Evolutionary conservation across 352 stramenopile species (phyloP), one percentile per base, ranked within the genome.

Genomic region (Blastocystis sp.): DNA sequence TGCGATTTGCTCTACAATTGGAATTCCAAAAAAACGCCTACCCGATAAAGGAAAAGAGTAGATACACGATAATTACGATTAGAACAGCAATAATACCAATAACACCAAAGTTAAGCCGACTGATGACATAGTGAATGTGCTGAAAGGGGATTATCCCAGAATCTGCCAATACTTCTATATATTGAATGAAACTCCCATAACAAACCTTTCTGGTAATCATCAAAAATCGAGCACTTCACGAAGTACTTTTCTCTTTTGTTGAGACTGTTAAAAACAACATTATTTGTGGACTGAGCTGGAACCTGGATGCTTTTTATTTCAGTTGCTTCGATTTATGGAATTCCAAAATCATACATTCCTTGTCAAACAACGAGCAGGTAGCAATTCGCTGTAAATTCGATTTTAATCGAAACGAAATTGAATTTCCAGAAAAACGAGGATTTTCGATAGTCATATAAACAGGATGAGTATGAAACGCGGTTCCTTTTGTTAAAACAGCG

Each of bases 321-420:
- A 16, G 39, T 81, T 41, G 70, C 70, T 81, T 65, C 70, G 26
- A 6, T 7, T 43, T 41, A 62, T 16, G 0, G 16, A 3, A 20
- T n/a, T 43, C 16, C 30, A 34, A 16, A 7, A 18, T 16, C 24
- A 8, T 34, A 81, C 70, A 81, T 24, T 81, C 70, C 24, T 24
- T n/a, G 54, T 81, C 55, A 20, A 81, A 81, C 13, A 81, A 53
- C 16, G 50, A 63, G 41, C 70, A 81, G 24, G n/a, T 37, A 26
- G 34, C 70, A 16, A 81, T 41, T 20, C n/a, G 5, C 11, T 3
- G 70, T 18, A 81, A n/a, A 18, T 63, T 81, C 9, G 45, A 65
- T 9, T 64, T 24, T 6, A 81, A 20, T 30, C 39, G 2, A n/a
- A 64, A 63, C 1, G 50, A 63, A 4, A 81, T 65, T 11, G 18